Evolutionary conservation across 768 basidiomycete species (phyloP).

Genomic region (Hemileccinum rubropunctum): DNA sequence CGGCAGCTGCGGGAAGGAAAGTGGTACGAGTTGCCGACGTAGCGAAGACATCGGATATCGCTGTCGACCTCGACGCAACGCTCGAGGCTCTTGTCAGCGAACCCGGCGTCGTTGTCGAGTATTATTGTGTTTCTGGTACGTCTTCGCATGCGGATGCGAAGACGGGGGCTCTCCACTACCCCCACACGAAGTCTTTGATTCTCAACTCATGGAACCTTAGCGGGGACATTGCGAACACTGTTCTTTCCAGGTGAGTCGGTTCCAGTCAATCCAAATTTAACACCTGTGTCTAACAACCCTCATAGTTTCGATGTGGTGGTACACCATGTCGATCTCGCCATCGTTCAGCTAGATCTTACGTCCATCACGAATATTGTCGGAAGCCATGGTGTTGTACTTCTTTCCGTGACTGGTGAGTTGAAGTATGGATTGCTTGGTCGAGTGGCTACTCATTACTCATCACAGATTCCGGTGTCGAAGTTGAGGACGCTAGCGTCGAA

Average conservation of each 20-base stretch:
- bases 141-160: slow-evolving; percentile 24
- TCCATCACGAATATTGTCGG: slow-evolving; percentile 26
- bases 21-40: slow-evolving; percentile 26
- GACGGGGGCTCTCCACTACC: slow-evolving; percentile 10
- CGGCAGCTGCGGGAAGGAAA: slow-evolving; percentile 18
- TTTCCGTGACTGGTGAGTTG: slow-evolving; percentile 21
- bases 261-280: background rate
- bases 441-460: background rate
- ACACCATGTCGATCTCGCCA: slow-evolving; percentile 20
- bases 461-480: slow-evolving; percentile 15
- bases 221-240: slow-evolving; percentile 1
- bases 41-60: slow-evolving; percentile 17
- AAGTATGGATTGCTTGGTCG: background rate
- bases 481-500: slow-evolving; percentile 16
- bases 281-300: accelerated
- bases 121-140: slow-evolving; percentile 16
- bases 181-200: slow-evolving; percentile 14
- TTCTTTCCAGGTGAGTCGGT: slow-evolving; percentile 11
- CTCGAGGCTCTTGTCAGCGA: slow-evolving; percentile 19
- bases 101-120: slow-evolving; percentile 14
- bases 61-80: slow-evolving; percentile 12
- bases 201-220: slow-evolving; percentile 20
- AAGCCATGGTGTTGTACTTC: slow-evolving; percentile 18
- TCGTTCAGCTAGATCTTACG: slow-evolving; percentile 16
- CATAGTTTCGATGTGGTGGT: slow-evolving; percentile 22